These are phyloP conservation scores for Fonsecaea multimorphosa DNA, from an alignment of 2,329 filamentous ascomycete species.

Conservation along the genomic window DNA sequence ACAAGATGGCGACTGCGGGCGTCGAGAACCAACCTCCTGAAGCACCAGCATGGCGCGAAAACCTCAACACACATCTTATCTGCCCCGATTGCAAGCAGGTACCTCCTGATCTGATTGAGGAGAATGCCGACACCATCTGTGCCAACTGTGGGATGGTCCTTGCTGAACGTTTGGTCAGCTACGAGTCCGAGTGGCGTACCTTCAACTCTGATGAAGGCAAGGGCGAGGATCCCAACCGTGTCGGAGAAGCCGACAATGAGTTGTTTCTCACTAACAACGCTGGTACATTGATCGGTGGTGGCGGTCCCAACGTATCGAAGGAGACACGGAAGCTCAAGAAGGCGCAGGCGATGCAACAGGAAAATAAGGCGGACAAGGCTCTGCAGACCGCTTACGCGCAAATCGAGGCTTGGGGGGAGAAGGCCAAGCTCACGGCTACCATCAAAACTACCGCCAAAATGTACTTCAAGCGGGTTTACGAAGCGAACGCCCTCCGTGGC, in stretches of 20 bases:
- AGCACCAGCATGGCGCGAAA: conserved; percentile 69
- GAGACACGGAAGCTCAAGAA: conserved; percentile 72
- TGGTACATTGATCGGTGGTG: conserved; percentile 55
- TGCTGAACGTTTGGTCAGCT: conserved; percentile 89
- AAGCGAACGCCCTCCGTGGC: conserved; percentile 91
- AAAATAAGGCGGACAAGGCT: conserved; percentile 82
- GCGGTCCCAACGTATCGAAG: conserved; percentile 67
- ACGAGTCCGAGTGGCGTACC: conserved; percentile 96
- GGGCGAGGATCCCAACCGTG: conserved; percentile 90
- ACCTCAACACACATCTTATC: conserved; percentile 82
- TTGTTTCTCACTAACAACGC: conserved; percentile 73
- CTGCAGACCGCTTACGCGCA: conserved; percentile 84
- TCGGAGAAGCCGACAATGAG: conserved; percentile 90
- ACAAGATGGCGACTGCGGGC: conserved; percentile 51
- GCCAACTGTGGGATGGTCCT: conserved; percentile 89
- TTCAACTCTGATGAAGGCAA: conserved; percentile 98
- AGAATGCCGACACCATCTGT: conserved; percentile 92
- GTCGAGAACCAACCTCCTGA: conserved; percentile 49
- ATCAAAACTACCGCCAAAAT: conserved; percentile 91
- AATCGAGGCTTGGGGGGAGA: conserved; percentile 85
- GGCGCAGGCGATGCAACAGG: conserved; percentile 79
- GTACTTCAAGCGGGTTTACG: conserved; percentile 92
- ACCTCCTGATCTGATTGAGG: conserved; percentile 91
- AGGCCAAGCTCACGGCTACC: conserved; percentile 77
- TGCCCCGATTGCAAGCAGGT: conserved; percentile 90